Conservation (phyloP, 202 grass and related monocot species). For the Cymbopogon flexuosus region DNA sequence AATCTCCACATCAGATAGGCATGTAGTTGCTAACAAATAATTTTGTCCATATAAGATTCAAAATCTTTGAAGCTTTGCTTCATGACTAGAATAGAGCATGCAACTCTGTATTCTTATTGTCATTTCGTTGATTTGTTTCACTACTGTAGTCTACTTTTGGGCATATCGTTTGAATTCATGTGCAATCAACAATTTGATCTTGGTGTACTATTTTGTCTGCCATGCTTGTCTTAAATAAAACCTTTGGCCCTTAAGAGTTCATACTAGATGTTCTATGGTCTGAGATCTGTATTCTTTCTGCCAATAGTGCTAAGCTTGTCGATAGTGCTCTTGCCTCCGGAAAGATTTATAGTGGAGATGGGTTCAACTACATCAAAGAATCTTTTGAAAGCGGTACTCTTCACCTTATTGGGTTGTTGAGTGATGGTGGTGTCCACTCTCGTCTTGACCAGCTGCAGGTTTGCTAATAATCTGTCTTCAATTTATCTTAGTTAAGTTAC, state of each 20-base stretch:
- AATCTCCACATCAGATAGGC: neutral
- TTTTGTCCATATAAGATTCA: neutral
- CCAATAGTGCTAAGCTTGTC: slow-evolving; percentile 76
- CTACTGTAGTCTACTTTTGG: neutral
- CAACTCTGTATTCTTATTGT: neutral
- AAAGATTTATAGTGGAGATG: slow-evolving; percentile 81
- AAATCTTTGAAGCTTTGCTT: neutral
- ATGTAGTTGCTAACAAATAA: neutral
- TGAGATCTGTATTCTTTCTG: slow-evolving; percentile 16
- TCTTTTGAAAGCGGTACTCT: slow-evolving; percentile 66
- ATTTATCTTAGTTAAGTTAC: neutral
- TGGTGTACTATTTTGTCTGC: neutral
- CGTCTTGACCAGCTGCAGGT: slow-evolving; percentile 94
- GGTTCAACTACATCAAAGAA: slow-evolving; percentile 89
- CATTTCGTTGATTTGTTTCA: neutral
- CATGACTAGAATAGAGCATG: neutral
- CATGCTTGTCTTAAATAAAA: neutral
- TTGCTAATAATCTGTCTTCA: slow-evolving; percentile 15
- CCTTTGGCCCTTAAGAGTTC: neutral
- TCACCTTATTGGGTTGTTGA: slow-evolving; percentile 90
- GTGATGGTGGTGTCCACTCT: slow-evolving; percentile 95
- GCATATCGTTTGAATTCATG: neutral
- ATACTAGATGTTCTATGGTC: neutral
- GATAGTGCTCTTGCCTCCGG: slow-evolving; percentile 81
- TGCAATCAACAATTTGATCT: neutral